Evolutionary conservation across 176 grass and related monocot species (phyloP).

Genomic region (Oryza punctata): DNA sequence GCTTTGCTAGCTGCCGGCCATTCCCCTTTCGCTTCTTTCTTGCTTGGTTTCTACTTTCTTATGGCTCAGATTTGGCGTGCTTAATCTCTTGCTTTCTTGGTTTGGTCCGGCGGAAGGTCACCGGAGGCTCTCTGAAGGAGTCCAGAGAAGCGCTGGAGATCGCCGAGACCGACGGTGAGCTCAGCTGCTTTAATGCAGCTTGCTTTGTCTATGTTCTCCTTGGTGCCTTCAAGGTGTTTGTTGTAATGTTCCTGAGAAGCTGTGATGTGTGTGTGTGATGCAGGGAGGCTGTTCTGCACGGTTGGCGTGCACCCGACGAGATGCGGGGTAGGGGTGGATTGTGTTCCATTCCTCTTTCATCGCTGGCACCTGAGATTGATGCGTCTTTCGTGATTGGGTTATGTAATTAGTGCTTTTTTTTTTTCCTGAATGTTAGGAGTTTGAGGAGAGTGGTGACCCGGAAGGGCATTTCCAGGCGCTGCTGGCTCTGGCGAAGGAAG

Average conservation of each 20-base stretch:
- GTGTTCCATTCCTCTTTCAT: neutral
- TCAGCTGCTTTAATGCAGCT: neutral
- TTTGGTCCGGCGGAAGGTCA: conserved; percentile 52
- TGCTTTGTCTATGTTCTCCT: neutral
- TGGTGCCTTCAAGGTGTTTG: conserved; percentile 48
- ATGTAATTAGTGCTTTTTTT: conserved; percentile 5
- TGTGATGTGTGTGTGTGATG: conserved; percentile 30
- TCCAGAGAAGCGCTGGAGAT: conserved; percentile 87
- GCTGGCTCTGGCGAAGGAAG: conserved; percentile 68
- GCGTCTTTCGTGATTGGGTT: conserved; percentile 1
- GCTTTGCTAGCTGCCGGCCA: neutral
- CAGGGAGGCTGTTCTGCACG: conserved; percentile 89
- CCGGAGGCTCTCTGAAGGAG: conserved; percentile 83
- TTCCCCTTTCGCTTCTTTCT: neutral
- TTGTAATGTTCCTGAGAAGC: conserved; percentile 38
- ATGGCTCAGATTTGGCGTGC: neutral
- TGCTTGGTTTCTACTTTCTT: neutral
- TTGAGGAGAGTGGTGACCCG: conserved; percentile 89
- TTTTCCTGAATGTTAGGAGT: conserved; percentile 60
- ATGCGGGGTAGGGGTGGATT: conserved; percentile 62
- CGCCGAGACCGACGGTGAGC: conserved; percentile 81
- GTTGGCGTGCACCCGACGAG: conserved; percentile 95
- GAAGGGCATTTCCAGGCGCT: conserved; percentile 83
- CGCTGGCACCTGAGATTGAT: neutral
- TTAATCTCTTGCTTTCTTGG: neutral